Percentiles rank a stretch among this genome's conserved stretches.
Evolutionary conservation across 108 stramenopile genomes (phyloP).

Genomic region (Fistulifera solaris): DNA sequence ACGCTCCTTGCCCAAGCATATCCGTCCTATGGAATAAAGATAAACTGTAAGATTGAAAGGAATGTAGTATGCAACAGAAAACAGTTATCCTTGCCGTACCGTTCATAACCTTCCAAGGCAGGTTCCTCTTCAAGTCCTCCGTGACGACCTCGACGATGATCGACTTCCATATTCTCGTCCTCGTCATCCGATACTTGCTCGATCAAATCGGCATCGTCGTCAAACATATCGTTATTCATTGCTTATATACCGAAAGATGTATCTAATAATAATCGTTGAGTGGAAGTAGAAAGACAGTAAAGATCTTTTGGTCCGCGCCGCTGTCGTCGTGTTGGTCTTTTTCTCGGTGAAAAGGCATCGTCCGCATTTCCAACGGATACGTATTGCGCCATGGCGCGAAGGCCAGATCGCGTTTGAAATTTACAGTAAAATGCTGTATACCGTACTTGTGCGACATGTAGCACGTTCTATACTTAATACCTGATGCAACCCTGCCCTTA

Average conservation of each 20-base stretch:
- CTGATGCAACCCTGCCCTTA: too few species aligned
- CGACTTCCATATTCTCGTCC: conserved; percentile 3
- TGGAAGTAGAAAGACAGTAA: neutral
- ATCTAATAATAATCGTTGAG: too few species aligned
- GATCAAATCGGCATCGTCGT: conserved; percentile 16
- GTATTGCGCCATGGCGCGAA: too few species aligned
- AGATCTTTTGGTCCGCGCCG: too few species aligned
- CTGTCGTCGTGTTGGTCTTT: too few species aligned
- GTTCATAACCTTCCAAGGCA: conserved; percentile 68
- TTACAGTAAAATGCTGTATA: too few species aligned
- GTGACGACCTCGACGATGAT: conserved; percentile 9
- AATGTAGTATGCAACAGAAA: neutral
- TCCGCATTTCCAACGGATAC: too few species aligned
- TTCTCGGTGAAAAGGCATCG: too few species aligned
- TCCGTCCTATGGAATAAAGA: conserved; percentile 66
- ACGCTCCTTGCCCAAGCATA: conserved; percentile 98
- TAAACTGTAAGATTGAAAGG: neutral
- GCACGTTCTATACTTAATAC: too few species aligned
- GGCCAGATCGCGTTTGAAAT: too few species aligned
- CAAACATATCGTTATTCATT: conserved; percentile 9
- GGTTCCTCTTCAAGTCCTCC: conserved; percentile 56
- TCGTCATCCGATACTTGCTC: conserved; percentile 14
- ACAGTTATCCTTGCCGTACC: conserved; percentile 45
- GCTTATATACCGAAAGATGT: neutral
- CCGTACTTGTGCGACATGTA: too few species aligned